A percentile compares a stretch with the other conserved stretches of the same genome.
Evolutionary conservation across 805 yeast species (phyloP).

Genomic region (Barnettozyma sp.): DNA sequence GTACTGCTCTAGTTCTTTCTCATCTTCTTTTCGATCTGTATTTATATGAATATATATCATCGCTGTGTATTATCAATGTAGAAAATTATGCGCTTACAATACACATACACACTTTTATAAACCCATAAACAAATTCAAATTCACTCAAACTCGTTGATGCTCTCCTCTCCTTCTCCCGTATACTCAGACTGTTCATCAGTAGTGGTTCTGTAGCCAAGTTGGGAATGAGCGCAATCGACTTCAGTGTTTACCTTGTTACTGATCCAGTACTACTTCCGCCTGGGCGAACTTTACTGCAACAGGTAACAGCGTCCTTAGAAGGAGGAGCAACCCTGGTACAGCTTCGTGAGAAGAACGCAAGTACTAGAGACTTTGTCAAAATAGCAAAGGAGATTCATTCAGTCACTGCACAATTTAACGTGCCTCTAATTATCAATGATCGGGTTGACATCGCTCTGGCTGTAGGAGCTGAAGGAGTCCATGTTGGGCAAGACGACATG

Average conservation of each 20-base stretch:
- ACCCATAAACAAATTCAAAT: no score
- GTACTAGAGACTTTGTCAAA: conserved; percentile 59
- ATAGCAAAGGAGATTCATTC: conserved; percentile 55
- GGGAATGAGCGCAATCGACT: conserved; percentile 32
- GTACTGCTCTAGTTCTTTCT: neutral
- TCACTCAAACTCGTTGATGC: no score
- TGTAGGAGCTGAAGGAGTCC: conserved; percentile 84
- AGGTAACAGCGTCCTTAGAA: conserved; percentile 53
- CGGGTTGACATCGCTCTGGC: conserved; percentile 87
- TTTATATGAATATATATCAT: no score
- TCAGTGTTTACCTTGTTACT: conserved; percentile 70
- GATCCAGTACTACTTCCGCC: conserved; percentile 70
- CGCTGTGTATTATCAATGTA: no score
- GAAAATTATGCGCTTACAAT: no score
- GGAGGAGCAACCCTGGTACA: conserved; percentile 81
- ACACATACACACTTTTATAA: no score
- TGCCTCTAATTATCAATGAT: conserved; percentile 83
- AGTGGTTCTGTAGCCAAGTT: no score
- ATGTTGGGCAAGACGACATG: conserved; percentile 92
- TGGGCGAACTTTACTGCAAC: conserved; percentile 46
- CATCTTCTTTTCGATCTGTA: neutral
- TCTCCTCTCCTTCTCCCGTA: no score
- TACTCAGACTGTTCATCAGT: no score
- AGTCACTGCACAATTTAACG: conserved; percentile 48
- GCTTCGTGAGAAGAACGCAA: conserved; percentile 69